Base-by-base conservation (phyloP, 2,329 filamentous ascomycete species). In the Dactylellina leptospora region DNA sequence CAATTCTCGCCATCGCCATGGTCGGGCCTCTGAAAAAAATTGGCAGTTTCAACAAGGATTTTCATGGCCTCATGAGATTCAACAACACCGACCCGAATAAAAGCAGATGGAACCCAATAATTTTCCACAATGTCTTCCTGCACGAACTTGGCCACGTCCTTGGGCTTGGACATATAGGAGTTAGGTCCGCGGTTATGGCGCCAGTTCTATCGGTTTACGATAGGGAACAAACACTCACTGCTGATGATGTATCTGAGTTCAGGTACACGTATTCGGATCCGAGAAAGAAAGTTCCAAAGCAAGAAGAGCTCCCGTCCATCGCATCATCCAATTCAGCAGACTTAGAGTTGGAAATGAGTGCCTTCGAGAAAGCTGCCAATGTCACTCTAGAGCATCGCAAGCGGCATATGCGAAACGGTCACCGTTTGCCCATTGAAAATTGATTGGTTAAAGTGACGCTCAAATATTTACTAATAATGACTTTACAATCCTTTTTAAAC, bases 81-180 rank as follows among this genome's bases (percentile, higher is more conserved):
- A 58, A 58, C 22, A 40, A 58, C 27, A 44, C 53, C n/a, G 27
- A 25, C 22, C 42, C 54, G 16, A 40, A n/a, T 8, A 30, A 5
- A n/a, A 27, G 23, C 11, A 20, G 40, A 20, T 58, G 54, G 54
- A 45, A 45, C 18, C 40, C 28, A n/a, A 33, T 25, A 20, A 28
- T 20, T 13, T 25, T 58, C 6, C 42, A 58, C 13, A 23, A 45
- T 33, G 33, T 30, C 9, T 58, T 58, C 10, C 25, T 58, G 11
- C 54, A 58, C 28, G 54, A 58, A n/a, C 44, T 56, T 10, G 53
- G 53, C 2, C 53, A 56, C 23, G 53, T 56, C 4, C 16, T 56
- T 18, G 54, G 54, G 5, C 25, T 58, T 16, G 54, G 54, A n/a
- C 54, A 58, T 16, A 40, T 28, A 9, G 13, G 20, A 8, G 38